These are phyloP conservation scores for Pseudocercospora vitis DNA, from an alignment of 2,329 filamentous ascomycete species.

Conservation along the genomic window DNA sequence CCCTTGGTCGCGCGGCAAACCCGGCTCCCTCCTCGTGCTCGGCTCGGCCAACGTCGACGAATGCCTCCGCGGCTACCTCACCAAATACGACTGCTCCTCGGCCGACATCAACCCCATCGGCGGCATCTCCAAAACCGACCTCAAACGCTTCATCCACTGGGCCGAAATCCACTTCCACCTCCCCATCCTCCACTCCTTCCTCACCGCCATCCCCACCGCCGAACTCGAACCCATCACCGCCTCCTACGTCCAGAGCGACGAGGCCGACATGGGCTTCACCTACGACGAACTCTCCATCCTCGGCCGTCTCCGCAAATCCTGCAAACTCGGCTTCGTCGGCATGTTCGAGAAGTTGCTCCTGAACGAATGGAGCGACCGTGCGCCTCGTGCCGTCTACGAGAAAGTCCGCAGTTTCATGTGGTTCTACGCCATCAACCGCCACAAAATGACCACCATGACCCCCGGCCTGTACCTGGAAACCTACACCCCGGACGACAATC, in stretches of 20 bases:
- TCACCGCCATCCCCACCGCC: constrained; percentile 55
- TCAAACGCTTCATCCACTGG: constrained; percentile 71
- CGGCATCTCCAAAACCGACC: constrained; percentile 64
- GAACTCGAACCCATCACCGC: constrained; percentile 64
- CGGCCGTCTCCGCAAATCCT: constrained; percentile 55
- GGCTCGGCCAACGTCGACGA: constrained; percentile 68
- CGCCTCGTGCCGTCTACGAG: constrained; percentile 37
- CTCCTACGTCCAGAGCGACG: constrained; percentile 60
- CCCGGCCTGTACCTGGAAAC: constrained; percentile 56
- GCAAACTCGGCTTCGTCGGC: constrained; percentile 56
- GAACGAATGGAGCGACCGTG: constrained; percentile 50
- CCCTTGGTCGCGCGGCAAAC: constrained; percentile 59
- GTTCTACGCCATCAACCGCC: constrained; percentile 64
- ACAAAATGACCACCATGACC: constrained; percentile 64
- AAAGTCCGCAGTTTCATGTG: constrained; percentile 52
- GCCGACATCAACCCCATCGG: constrained; percentile 64
- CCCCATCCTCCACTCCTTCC: constrained; percentile 65
- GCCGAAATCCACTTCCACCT: constrained; percentile 59
- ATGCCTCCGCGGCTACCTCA: constrained; percentile 60
- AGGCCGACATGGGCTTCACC: constrained; percentile 56
- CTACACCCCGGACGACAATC: constrained; percentile 54
- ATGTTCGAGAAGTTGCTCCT: constrained; percentile 57
- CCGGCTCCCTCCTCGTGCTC: constrained; percentile 63
- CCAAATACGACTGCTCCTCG: constrained; percentile 67
- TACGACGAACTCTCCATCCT: constrained; percentile 57